These are phyloP conservation scores for Phylloporus rhodoxanthus DNA, from an alignment of 768 basidiomycete species.

Conservation along the genomic window DNA sequence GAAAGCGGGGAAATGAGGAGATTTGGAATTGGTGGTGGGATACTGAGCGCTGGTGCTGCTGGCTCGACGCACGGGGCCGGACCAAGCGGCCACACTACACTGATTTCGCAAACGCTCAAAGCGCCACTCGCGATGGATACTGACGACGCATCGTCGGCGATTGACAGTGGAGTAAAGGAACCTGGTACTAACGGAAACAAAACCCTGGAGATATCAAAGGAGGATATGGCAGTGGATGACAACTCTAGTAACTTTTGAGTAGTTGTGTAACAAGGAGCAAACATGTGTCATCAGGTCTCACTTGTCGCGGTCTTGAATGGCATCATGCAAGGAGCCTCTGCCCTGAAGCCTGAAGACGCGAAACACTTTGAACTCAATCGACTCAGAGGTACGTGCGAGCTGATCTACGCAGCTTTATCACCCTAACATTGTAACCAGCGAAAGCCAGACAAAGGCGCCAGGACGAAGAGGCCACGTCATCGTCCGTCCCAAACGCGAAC, in stretches of 20 bases:
- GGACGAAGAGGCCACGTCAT: slow-evolving; percentile 48
- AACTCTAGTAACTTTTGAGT: slow-evolving; percentile 2
- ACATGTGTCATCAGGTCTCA: slow-evolving; percentile 15
- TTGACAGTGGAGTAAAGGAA: slow-evolving; percentile 17
- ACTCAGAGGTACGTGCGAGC: slow-evolving; percentile 50
- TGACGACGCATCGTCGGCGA: slow-evolving; percentile 23
- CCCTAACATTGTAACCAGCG: slow-evolving; percentile 37
- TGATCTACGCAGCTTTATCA: not conserved
- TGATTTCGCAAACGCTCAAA: slow-evolving; percentile 27
- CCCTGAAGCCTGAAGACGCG: slow-evolving; percentile 60
- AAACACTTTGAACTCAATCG: slow-evolving; percentile 75
- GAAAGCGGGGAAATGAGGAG: slow-evolving; percentile 43
- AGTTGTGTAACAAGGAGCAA: slow-evolving; percentile 2
- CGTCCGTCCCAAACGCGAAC: slow-evolving; percentile 50
- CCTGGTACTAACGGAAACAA: slow-evolving; percentile 12
- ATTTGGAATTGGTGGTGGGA: slow-evolving; percentile 66
- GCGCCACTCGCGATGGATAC: slow-evolving; percentile 31
- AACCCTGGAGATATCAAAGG: slow-evolving; percentile 15
- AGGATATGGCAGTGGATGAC: slow-evolving; percentile 24
- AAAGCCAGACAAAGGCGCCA: slow-evolving; percentile 69
- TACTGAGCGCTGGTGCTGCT: slow-evolving; percentile 55
- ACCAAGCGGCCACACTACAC: slow-evolving; percentile 61
- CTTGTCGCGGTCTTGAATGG: not conserved
- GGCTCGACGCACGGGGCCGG: slow-evolving; percentile 65
- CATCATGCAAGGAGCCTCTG: slow-evolving; percentile 3